A percentile compares a stretch with the other conserved stretches of the same genome.
Evolutionary conservation across 2,329 filamentous ascomycete genomes (phyloP).

Genomic region (Boeremia lycopersici): DNA sequence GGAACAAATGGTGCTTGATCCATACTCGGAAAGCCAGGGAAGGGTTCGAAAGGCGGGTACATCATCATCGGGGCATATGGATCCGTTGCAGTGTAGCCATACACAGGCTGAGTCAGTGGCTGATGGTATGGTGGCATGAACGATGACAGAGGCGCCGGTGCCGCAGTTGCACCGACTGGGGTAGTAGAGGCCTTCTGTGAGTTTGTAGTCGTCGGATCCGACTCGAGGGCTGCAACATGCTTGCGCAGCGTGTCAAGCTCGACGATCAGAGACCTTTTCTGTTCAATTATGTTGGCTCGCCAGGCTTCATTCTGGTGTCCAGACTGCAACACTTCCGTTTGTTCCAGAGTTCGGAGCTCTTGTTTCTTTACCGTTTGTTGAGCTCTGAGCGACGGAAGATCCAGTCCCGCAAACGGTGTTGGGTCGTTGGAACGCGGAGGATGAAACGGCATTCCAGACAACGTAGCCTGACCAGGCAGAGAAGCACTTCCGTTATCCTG

Average conservation of each 20-base stretch:
- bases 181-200: neutral
- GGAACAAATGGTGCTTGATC: constrained; percentile 33
- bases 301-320: constrained; percentile 40
- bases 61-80: constrained; percentile 36
- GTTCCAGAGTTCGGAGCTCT: constrained; percentile 44
- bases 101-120: constrained; percentile 31
- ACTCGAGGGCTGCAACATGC: constrained; percentile 39
- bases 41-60: constrained; percentile 33
- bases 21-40: constrained; percentile 22
- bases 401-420: constrained; percentile 30
- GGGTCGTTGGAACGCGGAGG: constrained; percentile 27
- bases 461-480: constrained; percentile 18
- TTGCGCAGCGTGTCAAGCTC: constrained; percentile 46
- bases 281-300: constrained; percentile 42
- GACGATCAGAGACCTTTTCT: constrained; percentile 44
- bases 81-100: constrained; percentile 27
- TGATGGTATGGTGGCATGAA: constrained; percentile 37
- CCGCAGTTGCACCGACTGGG: constrained; percentile 7
- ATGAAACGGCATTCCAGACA: constrained; percentile 16
- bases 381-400: constrained; percentile 34
- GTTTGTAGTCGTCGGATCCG: constrained; percentile 16
- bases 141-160: constrained; percentile 16
- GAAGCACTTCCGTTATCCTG: constrained; percentile 14
- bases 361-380: constrained; percentile 41
- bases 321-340: constrained; percentile 45